Base-by-base conservation (phyloP, 345 rosid genomes). In the Raphanus raphanistrum region DNA sequence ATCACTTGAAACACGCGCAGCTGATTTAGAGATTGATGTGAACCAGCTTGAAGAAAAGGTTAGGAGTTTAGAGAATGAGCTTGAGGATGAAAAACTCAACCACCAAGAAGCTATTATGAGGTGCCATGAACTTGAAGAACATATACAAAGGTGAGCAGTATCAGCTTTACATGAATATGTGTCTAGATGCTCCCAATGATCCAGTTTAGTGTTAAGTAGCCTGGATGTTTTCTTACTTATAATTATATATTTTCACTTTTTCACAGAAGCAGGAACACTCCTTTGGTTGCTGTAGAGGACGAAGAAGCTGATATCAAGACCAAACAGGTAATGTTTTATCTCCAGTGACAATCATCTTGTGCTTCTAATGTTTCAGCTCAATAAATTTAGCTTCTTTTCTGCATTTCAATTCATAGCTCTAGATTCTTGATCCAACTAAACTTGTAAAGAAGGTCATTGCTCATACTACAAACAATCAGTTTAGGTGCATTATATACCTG, bases 121-220 rank as follows among this genome's bases (percentile, higher is more conserved):
- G 84, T 89, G 91, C 82, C 87, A 86, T 76, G 92, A 92, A 71
- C 92, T 94, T 7, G 85, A 94, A 79, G 97, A 88, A 83, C 91
- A 87, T 81, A 76, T 94, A 36, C 88, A 86, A 76, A 86, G 76
- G 98, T 80, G 58, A 71, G 60, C 50, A 62, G 69, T 35, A 66
- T 57, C 4, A 66, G 15, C 38, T 58, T 55, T 59, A 76, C 72
- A 4, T 12, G 45, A 41, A 9, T 61, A 8, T 29, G 65, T 67
- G 61, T 7, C 25, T 76, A 26, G 7, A 60, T 54, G 7, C 21
- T 28, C 63, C 2, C n/a, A 25, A 3, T 61, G 8, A 70, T 48
- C 31, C 54, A n/a, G 3, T 52, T 61, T 76, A 36, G 64, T 32
- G 21, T 21, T 21, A 21, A 21, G 21, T 21, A 21, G 21, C 21